Percentiles rank a stretch among this genome's conserved stretches.
phyloP scores from a whole-genome alignment of 2,329 filamentous ascomycete genomes.

The Diplodia intermedia region DNA sequence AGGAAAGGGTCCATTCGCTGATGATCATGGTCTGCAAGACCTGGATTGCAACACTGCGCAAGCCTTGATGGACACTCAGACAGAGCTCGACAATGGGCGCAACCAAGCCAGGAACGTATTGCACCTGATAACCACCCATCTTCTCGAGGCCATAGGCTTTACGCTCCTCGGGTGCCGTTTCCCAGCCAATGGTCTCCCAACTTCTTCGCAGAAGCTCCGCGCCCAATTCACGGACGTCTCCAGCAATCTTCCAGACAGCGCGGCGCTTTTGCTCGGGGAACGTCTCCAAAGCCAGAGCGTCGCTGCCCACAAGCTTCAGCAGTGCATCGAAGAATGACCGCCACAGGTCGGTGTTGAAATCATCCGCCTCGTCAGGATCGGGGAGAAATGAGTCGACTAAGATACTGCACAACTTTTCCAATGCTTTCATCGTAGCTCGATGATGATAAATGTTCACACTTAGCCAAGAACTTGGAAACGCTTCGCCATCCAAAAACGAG shows the following conservation, averaged over 20 bases:
- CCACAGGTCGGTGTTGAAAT: constrained; percentile 93
- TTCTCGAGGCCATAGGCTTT: constrained; percentile 77
- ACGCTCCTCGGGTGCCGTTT: constrained; percentile 80
- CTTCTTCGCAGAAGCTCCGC: constrained; percentile 82
- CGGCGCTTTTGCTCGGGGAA: constrained; percentile 96
- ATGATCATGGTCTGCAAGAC: constrained; percentile 98
- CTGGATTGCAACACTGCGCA: constrained; percentile 88
- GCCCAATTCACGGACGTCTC: constrained; percentile 90
- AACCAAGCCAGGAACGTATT: constrained; percentile 93
- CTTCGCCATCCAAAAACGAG: constrained; percentile 86
- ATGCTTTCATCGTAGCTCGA: constrained; percentile 82
- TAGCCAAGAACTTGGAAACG: constrained; percentile 88
- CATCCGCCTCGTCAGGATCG: constrained; percentile 86
- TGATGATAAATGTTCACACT: constrained; percentile 94
- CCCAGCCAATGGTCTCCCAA: constrained; percentile 98
- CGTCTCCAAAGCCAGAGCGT: constrained; percentile 87
- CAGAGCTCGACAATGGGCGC: constrained; percentile 92
- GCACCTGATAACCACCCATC: constrained; percentile 96
- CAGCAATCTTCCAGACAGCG: constrained; percentile 98
- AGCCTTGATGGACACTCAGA: constrained; percentile 90
- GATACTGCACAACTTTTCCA: constrained; percentile 82
- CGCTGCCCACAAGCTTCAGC: constrained; percentile 86
- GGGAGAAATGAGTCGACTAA: constrained; percentile 86
- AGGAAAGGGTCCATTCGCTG: constrained; percentile 95
- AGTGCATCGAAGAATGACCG: constrained; percentile 90